Conservation (phyloP, 2,329 filamentous ascomycete genomes). For the Fusarium nematophilum region DNA sequence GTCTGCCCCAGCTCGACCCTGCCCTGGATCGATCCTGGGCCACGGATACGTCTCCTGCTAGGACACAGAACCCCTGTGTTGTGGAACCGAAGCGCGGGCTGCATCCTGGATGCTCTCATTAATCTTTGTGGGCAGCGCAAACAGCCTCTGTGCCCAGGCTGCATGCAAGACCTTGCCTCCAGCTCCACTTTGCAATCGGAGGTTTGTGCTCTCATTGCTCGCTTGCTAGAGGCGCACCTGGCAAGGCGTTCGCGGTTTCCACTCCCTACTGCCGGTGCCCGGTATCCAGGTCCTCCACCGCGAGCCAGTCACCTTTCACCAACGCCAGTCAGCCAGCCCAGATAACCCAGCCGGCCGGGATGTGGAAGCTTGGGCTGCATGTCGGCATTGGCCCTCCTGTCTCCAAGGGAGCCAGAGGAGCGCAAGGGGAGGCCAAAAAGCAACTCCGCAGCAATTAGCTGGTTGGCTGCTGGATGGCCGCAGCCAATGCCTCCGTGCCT, state of each 20-base stretch:
- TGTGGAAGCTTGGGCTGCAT: conserved; percentile 20
- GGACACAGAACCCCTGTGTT: conserved; percentile 24
- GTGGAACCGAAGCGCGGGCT: conserved; percentile 29
- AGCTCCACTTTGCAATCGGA: conserved; percentile 23
- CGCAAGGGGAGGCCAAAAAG: conserved; percentile 25
- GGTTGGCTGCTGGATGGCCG: conserved; percentile 5
- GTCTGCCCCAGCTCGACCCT: conserved; percentile 11
- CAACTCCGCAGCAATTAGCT: conserved; percentile 28
- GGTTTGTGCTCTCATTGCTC: conserved; percentile 23
- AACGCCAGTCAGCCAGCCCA: background rate
- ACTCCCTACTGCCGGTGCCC: conserved; percentile 29
- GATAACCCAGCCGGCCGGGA: conserved; percentile 19
- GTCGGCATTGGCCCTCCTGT: conserved; percentile 24
- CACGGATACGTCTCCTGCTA: conserved; percentile 24
- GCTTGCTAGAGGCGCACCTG: conserved; percentile 13
- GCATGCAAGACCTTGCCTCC: conserved; percentile 25
- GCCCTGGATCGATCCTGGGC: conserved; percentile 24
- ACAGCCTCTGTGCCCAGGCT: conserved; percentile 23
- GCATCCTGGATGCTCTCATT: conserved; percentile 26
- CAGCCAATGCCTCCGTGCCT: conserved; percentile 18
- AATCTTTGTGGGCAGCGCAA: conserved; percentile 28
- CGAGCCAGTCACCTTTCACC: background rate
- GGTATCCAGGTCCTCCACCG: conserved; percentile 12
- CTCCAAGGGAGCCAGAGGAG: conserved; percentile 2
- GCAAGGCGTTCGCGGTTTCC: conserved; percentile 19